These are phyloP conservation scores for Aspergillus ochraceus DNA, from an alignment of 2,329 filamentous ascomycete genomes.

Conservation along the genomic window DNA sequence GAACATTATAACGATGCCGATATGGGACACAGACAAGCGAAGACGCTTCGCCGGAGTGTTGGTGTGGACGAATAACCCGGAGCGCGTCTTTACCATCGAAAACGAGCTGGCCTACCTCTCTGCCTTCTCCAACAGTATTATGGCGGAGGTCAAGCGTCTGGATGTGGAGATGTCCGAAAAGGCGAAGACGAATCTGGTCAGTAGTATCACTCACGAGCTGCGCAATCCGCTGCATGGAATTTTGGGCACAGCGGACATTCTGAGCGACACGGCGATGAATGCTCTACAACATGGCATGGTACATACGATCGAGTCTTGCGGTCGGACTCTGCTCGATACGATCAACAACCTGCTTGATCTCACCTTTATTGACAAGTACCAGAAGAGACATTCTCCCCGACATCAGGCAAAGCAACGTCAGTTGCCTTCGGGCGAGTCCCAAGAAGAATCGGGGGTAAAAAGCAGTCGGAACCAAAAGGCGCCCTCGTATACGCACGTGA, in stretches of 20 bases:
- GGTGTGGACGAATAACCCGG: constrained; percentile 29
- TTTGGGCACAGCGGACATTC: constrained; percentile 33
- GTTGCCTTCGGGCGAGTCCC: background rate
- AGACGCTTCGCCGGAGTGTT: constrained; percentile 32
- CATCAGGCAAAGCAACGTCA: background rate
- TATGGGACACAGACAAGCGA: constrained; percentile 32
- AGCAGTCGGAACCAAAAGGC: background rate
- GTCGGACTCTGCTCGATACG: constrained; percentile 43
- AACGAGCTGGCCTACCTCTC: constrained; percentile 31
- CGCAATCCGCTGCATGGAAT: constrained; percentile 39
- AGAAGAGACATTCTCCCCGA: background rate
- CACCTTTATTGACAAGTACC: constrained; percentile 27
- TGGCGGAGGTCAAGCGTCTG: constrained; percentile 33
- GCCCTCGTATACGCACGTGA: constrained; percentile 7
- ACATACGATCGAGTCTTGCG: constrained; percentile 41
- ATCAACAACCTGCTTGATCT: constrained; percentile 41
- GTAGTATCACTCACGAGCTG: constrained; percentile 37
- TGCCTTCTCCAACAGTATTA: constrained; percentile 35
- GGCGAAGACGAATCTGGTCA: constrained; percentile 36
- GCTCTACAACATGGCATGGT: constrained; percentile 32
- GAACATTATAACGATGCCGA: constrained; percentile 30
- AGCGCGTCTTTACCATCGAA: constrained; percentile 25
- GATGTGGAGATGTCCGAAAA: constrained; percentile 31
- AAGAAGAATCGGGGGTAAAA: background rate
- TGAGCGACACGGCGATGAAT: constrained; percentile 30